These are phyloP conservation scores for Beauveria caledonica DNA, from an alignment of 2,329 filamentous ascomycete species.

Conservation along the genomic window DNA sequence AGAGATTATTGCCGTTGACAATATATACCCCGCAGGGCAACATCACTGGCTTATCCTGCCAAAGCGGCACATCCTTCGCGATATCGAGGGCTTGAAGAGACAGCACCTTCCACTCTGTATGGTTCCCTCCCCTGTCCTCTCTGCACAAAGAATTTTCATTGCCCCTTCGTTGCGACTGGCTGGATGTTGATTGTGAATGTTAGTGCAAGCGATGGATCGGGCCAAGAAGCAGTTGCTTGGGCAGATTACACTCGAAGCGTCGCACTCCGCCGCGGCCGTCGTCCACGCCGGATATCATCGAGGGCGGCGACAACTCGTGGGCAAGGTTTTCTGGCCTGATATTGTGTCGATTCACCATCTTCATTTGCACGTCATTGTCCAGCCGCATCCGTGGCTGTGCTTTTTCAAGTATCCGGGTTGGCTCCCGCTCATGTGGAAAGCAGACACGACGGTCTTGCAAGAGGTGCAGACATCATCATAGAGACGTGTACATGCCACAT, in stretches of 20 bases:
- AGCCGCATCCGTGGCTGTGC: neutral
- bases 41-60: conserved; percentile 2
- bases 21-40: neutral
- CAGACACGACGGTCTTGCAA: conserved; percentile 2
- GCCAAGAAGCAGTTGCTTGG: neutral
- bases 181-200: neutral
- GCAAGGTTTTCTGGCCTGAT: conserved; percentile 5
- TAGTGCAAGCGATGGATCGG: neutral
- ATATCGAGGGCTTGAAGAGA: neutral
- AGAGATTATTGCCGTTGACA: neutral
- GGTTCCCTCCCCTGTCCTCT: neutral
- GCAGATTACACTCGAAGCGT: neutral
- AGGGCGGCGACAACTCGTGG: neutral
- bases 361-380: conserved; percentile 13
- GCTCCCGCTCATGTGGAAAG: conserved; percentile 13
- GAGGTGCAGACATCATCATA: conserved; percentile 14
- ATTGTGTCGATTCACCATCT: conserved; percentile 12
- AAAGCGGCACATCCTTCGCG: neutral
- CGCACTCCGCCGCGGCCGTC: neutral
- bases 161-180: neutral
- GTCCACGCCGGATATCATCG: neutral
- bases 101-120: neutral
- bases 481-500: too few species aligned
- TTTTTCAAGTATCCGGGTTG: conserved; percentile 11
- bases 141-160: neutral